Base-by-base conservation (phyloP, 306 rosid species). In the Cucurbita ficifolia region DNA sequence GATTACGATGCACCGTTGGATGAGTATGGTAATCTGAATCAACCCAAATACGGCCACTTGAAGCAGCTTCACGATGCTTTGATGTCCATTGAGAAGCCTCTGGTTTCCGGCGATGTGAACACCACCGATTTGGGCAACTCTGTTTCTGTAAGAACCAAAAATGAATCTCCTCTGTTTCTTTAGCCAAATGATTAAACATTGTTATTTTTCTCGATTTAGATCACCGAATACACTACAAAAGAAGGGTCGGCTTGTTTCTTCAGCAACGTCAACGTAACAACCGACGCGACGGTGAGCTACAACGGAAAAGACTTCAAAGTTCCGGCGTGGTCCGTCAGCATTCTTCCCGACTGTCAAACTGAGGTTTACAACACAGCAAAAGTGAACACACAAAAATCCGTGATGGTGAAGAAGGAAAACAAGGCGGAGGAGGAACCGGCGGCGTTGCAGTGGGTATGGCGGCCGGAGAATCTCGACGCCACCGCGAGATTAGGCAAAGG, bases 1-100 rank as follows among this genome's bases (percentile, higher is more conserved):
- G 97, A 94, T 75, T 94, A 84, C 53, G 96, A 94, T 83, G 99
- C 96, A 63, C 97, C 97, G 6, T 39, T 94, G 5, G 99, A 94
- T 76, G 99, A 94, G 82, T 94, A 63, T 43, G 99, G 99, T 91
- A 91, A 50, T 82, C 72, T 21, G 29, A 24, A 24, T 24, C 29
- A 24, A 24, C 29, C 29, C 29, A 24, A 24, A 24, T 29, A 54
- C 4, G 36, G 57, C 8, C 59, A 72, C 51, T 24, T 24, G 29
- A 24, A 18, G 35, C 43, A 50, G 52, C 52, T 48, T 48, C 52
- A 12, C 11, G 11, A 45, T 45, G 10, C 50, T 45, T 45, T 2
- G 50, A 45, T 9, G 14, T 48, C 16, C 52, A 24, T 24, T 24
- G 29, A 24, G 29, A 24, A 24, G 29, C 29, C 29, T 0, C 29